phyloP scores from a whole-genome alignment of 2,329 filamentous ascomycete species.

The Periglandula ipomoeae region DNA sequence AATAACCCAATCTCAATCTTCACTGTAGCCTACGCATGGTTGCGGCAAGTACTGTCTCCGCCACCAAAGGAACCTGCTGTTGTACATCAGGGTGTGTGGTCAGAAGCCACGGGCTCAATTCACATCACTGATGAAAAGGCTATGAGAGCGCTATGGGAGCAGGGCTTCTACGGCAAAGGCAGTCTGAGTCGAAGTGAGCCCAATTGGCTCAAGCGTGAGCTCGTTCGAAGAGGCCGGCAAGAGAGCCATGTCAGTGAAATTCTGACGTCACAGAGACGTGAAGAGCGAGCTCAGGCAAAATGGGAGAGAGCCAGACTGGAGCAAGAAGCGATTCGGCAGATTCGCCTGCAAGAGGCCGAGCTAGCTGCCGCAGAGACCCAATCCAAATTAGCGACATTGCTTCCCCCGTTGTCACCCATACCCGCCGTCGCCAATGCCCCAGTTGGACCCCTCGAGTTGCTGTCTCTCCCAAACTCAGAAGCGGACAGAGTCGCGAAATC shows the following conservation, averaged over 20 bases:
- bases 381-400: conserved; percentile 7
- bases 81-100: conserved; percentile 68
- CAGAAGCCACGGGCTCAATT: conserved; percentile 70
- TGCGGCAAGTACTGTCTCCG: conserved; percentile 61
- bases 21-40: conserved; percentile 68
- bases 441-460: conserved; percentile 34
- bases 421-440: conserved; percentile 21
- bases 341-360: conserved; percentile 38
- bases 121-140: conserved; percentile 71
- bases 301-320: conserved; percentile 85
- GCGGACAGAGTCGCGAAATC: background rate
- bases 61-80: conserved; percentile 55
- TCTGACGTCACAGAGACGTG: conserved; percentile 63
- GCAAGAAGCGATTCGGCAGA: conserved; percentile 72
- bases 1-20: conserved; percentile 86
- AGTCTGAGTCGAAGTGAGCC: conserved; percentile 89
- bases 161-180: conserved; percentile 96
- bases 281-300: conserved; percentile 77
- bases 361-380: conserved; percentile 15
- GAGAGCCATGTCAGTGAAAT: conserved; percentile 71
- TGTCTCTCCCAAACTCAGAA: conserved; percentile 18
- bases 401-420: background rate
- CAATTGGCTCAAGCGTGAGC: conserved; percentile 80
- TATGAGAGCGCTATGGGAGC: conserved; percentile 81
- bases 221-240: conserved; percentile 57